These are phyloP conservation scores for Termitomyces sp. DNA, from an alignment of 768 basidiomycete species.

Conservation along the genomic window DNA sequence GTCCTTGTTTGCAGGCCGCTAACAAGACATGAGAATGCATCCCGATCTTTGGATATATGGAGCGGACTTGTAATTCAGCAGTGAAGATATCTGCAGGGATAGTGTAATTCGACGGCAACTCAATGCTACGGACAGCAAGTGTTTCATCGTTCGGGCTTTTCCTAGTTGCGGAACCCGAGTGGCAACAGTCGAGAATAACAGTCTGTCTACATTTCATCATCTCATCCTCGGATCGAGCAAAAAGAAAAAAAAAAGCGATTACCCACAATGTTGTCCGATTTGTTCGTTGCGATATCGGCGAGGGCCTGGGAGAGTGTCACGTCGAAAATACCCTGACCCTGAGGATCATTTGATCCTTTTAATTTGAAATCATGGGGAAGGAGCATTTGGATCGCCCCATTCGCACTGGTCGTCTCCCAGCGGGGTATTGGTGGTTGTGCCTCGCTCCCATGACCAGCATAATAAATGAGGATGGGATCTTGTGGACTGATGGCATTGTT, in stretches of 20 bases:
- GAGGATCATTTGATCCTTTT: neutral
- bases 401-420: neutral
- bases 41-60: neutral
- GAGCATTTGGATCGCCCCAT: slow-evolving; percentile 5
- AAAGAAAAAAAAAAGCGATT: too few relatives aligned
- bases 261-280: slow-evolving; percentile 11
- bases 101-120: neutral
- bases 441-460: slow-evolving; percentile 6
- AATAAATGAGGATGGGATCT: slow-evolving; percentile 11
- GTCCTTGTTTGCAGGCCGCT: slow-evolving; percentile 5
- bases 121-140: neutral
- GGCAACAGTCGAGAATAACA: slow-evolving; percentile 10
- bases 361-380: slow-evolving; percentile 3
- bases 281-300: neutral
- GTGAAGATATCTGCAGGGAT: neutral
- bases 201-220: neutral
- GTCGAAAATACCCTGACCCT: slow-evolving; percentile 2
- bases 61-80: too few relatives aligned
- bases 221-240: neutral
- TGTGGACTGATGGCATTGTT: neutral
- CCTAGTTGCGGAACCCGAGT: neutral
- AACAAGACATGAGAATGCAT: slow-evolving; percentile 1
- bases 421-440: neutral
- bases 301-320: neutral
- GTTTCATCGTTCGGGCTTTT: neutral